Base-by-base conservation (phyloP, 106 monocot species). In the Acorus calamus region DNA sequence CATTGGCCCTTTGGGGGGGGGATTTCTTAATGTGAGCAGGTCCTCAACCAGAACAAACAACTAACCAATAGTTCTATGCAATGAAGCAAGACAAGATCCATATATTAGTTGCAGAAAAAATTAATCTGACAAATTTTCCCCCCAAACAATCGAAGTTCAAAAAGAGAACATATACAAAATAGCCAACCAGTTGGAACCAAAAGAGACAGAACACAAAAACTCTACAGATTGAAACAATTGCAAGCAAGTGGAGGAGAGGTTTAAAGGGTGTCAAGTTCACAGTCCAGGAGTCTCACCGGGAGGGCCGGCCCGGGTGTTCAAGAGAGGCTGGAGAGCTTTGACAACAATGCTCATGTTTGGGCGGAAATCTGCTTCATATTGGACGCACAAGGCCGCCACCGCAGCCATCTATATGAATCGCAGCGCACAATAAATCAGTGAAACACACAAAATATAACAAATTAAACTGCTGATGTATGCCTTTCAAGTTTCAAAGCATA, bases 281-380 rank as follows among this genome's bases (percentile, higher is more conserved):
- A 59, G 44, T 43, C 68, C 68, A 7, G 66, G 41, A 11, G 73
- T 42, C 7, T 74, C 82, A 58, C 66, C 70, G 49, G 60, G 53
- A 67, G 57, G 65, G 12, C 61, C 44, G 2, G 78, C 3, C 14
- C 73, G 68, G 8, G 61, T 54, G 52, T 79, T 69, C 60, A 86
- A 68, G 3, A 88, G 78, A 50, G 84, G 78, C 53, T 84, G 81
- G 10, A 89, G 81, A 50, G 81, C 84, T 69, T 84, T 84, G 46
- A 89, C 88, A 44, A 84, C 88, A 14, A 84, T 81, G 78, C 84
- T 77, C 88, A 89, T 89, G 71, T 84, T 89, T 14, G 88, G 88
- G 12, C 88, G 52, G 54, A 84, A 84, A 65, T 89, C 84, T 4
- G 78, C 72, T 73, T 84, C 88, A 50, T 81, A 84, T 50, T 89